Base-by-base conservation (phyloP, 2,329 filamentous ascomycete genomes). In the Lasiodiplodia hormozganensis region DNA sequence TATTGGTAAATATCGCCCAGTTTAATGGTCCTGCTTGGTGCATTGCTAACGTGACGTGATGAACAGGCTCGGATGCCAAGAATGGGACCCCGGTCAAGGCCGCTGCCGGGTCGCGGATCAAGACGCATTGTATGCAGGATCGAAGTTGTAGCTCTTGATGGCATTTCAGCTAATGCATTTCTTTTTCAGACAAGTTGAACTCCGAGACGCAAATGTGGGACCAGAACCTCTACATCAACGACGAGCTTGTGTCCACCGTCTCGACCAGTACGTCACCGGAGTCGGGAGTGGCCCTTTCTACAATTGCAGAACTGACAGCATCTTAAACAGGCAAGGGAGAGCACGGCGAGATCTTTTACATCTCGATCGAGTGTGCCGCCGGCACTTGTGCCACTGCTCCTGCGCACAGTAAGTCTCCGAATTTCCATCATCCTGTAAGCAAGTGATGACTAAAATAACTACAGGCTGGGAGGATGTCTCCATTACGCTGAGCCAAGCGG, bases 171-270 rank as follows among this genome's bases (percentile, higher is more conserved):
- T 62, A 18, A n/a, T 21, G 14, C 23, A 53, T 38, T 2, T 57
- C 31, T 10, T 34, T 10, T 34, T 16, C 16, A 74, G 71, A 74
- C 53, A 74, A 73, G 62, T 54, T 74, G 12, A 74, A 74, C 51
- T 47, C 72, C 0, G 49, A 49, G 8, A 74, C 72, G 2, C 67
- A 72, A 11, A 52, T 73, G 34, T 74, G 73, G 73, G 72, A 74
- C 36, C 73, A 74, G 67, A 73, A 74, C 47, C 60, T 74, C 23
- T 74, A 73, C 60, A 58, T 74, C 57, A 70, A 74, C 53, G 72
- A 69, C 25, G 70, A 72, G 54, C 70, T 74, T 1, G 73, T 73
- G 6, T 74, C 73, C 16, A 71, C 31, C 21, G 65, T 74, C 28
- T 72, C 70, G 6, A 73, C 72, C 28, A 74, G 73, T 72, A 71